Conservation (phyloP, 2,329 filamentous ascomycete genomes). For the Claviceps quebecensis region DNA sequence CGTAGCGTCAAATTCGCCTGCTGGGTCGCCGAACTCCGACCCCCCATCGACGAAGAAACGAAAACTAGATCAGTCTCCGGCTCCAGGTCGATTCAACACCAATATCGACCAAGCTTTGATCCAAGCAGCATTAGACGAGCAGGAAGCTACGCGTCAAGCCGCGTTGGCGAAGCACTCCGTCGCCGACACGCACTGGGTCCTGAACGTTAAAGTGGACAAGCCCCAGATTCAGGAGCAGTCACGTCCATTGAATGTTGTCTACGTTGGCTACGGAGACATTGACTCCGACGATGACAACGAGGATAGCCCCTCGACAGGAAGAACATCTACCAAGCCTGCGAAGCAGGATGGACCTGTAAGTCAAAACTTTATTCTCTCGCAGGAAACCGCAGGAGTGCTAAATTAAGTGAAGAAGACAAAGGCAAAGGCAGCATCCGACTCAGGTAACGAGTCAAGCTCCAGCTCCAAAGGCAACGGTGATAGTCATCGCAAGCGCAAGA, state of each 20-base stretch:
- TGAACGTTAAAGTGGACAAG: conserved; percentile 33
- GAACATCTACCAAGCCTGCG: conserved; percentile 21
- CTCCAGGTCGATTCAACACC: conserved; percentile 23
- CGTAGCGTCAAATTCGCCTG: conserved; percentile 42
- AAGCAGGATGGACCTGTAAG: conserved; percentile 16
- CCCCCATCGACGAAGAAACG: conserved; percentile 48
- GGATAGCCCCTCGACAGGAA: conserved; percentile 19
- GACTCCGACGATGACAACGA: conserved; percentile 27
- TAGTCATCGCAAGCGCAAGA: conserved; percentile 14
- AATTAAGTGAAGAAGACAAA: not conserved
- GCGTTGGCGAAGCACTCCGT: conserved; percentile 48
- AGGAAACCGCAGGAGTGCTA: not conserved
- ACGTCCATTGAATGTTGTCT: conserved; percentile 42
- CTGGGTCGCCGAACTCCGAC: conserved; percentile 31
- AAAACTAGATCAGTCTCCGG: conserved; percentile 28
- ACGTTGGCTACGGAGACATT: conserved; percentile 38
- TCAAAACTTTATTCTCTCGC: not conserved
- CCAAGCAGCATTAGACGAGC: conserved; percentile 48
- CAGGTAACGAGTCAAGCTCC: conserved; percentile 12
- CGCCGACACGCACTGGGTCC: conserved; percentile 63
- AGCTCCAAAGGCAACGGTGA: conserved; percentile 12
- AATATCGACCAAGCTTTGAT: conserved; percentile 44
- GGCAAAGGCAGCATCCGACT: conserved; percentile 10
- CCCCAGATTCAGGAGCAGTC: conserved; percentile 14
- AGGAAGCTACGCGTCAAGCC: conserved; percentile 50